These are phyloP conservation scores for Naganishia antarctica DNA, from an alignment of 768 basidiomycete species.

Conservation along the genomic window DNA sequence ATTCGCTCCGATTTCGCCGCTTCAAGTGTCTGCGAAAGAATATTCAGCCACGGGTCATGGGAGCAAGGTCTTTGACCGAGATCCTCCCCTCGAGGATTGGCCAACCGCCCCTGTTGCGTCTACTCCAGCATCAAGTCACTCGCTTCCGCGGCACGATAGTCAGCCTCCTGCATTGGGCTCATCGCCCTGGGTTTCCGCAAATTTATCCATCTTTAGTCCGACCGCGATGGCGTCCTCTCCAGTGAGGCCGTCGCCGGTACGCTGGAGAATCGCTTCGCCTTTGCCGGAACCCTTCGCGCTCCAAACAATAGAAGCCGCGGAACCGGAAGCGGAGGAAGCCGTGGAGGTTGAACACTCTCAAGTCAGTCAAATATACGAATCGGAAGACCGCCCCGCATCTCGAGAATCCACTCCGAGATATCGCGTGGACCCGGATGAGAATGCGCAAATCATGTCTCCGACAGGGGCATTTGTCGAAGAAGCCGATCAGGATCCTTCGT, in stretches of 20 bases:
- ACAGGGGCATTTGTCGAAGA: neutral
- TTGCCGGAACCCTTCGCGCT: neutral
- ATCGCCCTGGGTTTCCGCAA: slow-evolving; percentile 7
- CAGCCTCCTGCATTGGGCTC: neutral
- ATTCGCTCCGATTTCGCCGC: too few relatives aligned
- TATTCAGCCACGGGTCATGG: too few relatives aligned
- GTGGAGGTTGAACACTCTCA: neutral
- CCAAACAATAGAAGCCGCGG: too few relatives aligned
- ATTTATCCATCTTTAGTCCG: slow-evolving; percentile 11
- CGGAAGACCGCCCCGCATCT: neutral
- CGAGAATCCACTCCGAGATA: neutral
- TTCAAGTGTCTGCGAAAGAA: too few relatives aligned
- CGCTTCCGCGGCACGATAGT: too few relatives aligned
- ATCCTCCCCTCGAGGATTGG: neutral
- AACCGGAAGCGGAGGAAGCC: neutral
- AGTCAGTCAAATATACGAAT: neutral
- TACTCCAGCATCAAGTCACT: neutral
- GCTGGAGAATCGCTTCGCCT: slow-evolving; percentile 9
- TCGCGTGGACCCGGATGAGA: too few relatives aligned
- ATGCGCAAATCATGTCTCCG: neutral
- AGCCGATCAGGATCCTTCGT: neutral
- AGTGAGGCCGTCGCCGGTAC: neutral
- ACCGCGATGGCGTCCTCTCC: slow-evolving; percentile 9
- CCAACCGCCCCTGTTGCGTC: neutral
- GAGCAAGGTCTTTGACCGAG: neutral